Percentiles rank a stretch among this genome's conserved stretches.
Evolutionary conservation across 768 basidiomycete genomes (phyloP).

Genomic region (Tricholoma sp.): DNA sequence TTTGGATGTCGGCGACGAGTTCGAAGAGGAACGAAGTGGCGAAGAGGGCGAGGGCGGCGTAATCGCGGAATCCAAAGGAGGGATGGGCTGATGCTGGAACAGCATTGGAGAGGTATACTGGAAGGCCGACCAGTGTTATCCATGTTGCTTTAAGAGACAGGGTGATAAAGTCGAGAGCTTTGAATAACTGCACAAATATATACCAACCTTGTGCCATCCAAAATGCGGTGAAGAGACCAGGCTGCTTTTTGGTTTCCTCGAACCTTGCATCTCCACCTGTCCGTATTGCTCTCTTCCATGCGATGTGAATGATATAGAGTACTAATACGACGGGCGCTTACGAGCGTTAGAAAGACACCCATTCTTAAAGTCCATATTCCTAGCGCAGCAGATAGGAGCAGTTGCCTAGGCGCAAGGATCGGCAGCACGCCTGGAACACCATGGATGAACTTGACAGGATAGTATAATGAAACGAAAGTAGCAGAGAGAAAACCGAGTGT

Average conservation of each 20-base stretch:
- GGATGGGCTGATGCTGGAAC: slow-evolving; percentile 47
- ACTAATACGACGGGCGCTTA: background rate
- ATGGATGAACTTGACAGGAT: slow-evolving; percentile 46
- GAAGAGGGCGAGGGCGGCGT: slow-evolving; percentile 48
- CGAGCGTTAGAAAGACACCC: slow-evolving; percentile 49
- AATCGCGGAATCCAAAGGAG: slow-evolving; percentile 49
- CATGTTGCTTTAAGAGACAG: slow-evolving; percentile 44
- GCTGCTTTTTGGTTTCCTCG: slow-evolving; percentile 43
- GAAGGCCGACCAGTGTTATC: slow-evolving; percentile 64
- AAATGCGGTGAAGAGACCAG: slow-evolving; percentile 42
- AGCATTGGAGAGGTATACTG: slow-evolving; percentile 60
- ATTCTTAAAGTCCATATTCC: slow-evolving; percentile 60
- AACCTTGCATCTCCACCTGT: slow-evolving; percentile 64
- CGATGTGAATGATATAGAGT: background rate
- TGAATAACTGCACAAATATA: background rate
- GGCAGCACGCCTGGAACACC: slow-evolving; percentile 32
- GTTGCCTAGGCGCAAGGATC: slow-evolving; percentile 55
- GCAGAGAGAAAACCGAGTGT: slow-evolving; percentile 62
- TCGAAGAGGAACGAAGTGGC: slow-evolving; percentile 56
- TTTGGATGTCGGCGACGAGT: slow-evolving; percentile 60
- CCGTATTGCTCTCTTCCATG: slow-evolving; percentile 36
- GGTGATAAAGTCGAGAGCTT: background rate
- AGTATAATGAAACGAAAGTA: slow-evolving; percentile 57
- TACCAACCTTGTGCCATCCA: slow-evolving; percentile 62
- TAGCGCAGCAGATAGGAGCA: slow-evolving; percentile 52